These are phyloP conservation scores for Calonectria naviculata DNA, from an alignment of 2,329 filamentous ascomycete genomes.

Conservation along the genomic window DNA sequence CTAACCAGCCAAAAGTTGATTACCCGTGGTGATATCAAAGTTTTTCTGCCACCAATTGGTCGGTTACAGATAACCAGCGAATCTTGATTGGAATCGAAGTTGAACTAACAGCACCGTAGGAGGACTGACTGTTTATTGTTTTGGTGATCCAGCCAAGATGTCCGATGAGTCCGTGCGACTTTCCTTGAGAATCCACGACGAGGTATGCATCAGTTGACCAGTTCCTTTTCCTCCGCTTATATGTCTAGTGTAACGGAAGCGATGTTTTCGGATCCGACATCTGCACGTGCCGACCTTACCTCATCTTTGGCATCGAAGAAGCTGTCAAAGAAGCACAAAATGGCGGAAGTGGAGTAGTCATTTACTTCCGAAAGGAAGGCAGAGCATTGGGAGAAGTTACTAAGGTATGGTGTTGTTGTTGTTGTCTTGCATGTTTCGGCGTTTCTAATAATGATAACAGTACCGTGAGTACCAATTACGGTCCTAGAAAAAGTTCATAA, in stretches of 20 bases:
- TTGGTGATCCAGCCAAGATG: constrained; percentile 95
- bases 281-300: constrained; percentile 94
- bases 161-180: constrained; percentile 84
- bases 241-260: constrained; percentile 83
- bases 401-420: constrained; percentile 71
- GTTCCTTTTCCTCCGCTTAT: constrained; percentile 20
- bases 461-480: constrained; percentile 32
- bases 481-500: neutral
- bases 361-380: constrained; percentile 99
- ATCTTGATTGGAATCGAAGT: too few relatives aligned
- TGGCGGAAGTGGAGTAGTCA: constrained; percentile 93
- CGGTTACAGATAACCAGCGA: constrained; percentile 27
- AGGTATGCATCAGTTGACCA: constrained; percentile 52
- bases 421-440: neutral
- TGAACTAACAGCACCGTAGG: constrained; percentile 55
- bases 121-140: constrained; percentile 95
- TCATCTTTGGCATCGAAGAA: constrained; percentile 97
- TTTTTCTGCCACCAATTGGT: constrained; percentile 95
- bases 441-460: constrained; percentile 31
- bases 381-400: constrained; percentile 95
- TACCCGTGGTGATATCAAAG: constrained; percentile 92
- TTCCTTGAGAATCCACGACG: constrained; percentile 83
- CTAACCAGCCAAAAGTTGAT: constrained; percentile 70
- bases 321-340: constrained; percentile 97
- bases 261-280: constrained; percentile 99